Conservation (phyloP, 495 filamentous ascomycete species). For the Entonaema liquescens region DNA sequence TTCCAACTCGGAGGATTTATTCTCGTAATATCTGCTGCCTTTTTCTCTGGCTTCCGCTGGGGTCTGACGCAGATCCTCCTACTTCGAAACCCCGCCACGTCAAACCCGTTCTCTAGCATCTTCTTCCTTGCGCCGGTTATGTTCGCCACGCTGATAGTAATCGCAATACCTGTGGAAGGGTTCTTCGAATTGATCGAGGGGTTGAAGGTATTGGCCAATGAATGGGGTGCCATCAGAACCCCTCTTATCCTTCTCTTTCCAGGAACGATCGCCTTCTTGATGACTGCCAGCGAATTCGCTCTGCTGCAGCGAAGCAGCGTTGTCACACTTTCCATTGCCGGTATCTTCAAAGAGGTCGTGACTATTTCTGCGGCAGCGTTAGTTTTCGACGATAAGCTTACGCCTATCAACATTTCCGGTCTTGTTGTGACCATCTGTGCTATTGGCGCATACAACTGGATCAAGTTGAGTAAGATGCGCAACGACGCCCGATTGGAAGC, state of each 20-base stretch:
- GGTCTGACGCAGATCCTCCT: constrained; percentile 95
- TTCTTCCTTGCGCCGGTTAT: constrained; percentile 97
- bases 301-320: constrained; percentile 94
- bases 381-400: constrained; percentile 90
- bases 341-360: constrained; percentile 99
- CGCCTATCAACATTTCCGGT: constrained; percentile 86
- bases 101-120: constrained; percentile 95
- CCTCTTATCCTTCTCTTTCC: constrained; percentile 84
- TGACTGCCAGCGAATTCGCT: constrained; percentile 97
- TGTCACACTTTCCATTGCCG: constrained; percentile 94
- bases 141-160: constrained; percentile 82
- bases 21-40: constrained; percentile 89
- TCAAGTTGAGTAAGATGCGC: constrained; percentile 92
- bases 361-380: constrained; percentile 91
- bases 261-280: constrained; percentile 89
- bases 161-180: constrained; percentile 90
- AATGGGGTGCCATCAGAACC: constrained; percentile 67
- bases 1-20: constrained; percentile 90
- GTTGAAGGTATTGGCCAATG: constrained; percentile 65
- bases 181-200: constrained; percentile 69
- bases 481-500: constrained; percentile 66
- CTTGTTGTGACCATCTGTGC: constrained; percentile 86
- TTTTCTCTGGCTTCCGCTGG: constrained; percentile 98
- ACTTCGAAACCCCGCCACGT: constrained; percentile 91
- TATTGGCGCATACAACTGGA: constrained; percentile 91